Evolutionary conservation across 129 eudicot species (phyloP), one percentile per base, ranked within the genome.

Genomic region (Saposhnikovia divaricata): DNA sequence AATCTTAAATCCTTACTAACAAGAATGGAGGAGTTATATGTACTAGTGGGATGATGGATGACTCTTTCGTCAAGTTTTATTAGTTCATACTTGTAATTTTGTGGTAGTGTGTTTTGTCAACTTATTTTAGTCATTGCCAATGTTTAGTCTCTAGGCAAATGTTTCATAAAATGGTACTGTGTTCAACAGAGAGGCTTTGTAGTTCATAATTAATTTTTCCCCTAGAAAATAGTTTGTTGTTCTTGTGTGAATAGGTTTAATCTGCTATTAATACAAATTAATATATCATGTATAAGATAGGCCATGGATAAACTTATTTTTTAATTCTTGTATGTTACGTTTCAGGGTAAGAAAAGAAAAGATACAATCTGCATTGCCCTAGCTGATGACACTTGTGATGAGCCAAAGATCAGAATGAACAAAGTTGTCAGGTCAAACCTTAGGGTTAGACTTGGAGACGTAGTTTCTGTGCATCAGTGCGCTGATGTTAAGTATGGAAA

Each of bases 401-500:
- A 90, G 72, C 93, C 96, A 31, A 95, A 92, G 86, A 92, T 95
- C 38, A 85, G 96, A 78, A 92, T 95, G 97, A 95, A 95, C 80
- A 95, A 95, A 85, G 94, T 90, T 80, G 96, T 92, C 72, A 85
- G 99, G 47, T 83, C 83, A 39, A 95, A 95, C 85, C 83, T 95
- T 50, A 89, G 97, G 86, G 96, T 95, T 61, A 85, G 97, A 70
- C 97, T 92, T 6, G 97, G 97, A 11, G 99, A 95, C 79, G 94
- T 95, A 45, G 89, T 95, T 23, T 95, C 99, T 21, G 99, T 95
- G 39, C 99, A 95, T 80, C 97, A 92, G 25, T 90, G 97, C 72
- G 78, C 97, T 80, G 96, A 95, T 87, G 96, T 95, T 42, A 92
- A 92, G 81, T 95, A 95, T 59, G 99, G 99, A 75, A 95, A 95